phyloP scores from a whole-genome alignment of 2,329 filamentous ascomycete genomes.

The Penicillium sp. region DNA sequence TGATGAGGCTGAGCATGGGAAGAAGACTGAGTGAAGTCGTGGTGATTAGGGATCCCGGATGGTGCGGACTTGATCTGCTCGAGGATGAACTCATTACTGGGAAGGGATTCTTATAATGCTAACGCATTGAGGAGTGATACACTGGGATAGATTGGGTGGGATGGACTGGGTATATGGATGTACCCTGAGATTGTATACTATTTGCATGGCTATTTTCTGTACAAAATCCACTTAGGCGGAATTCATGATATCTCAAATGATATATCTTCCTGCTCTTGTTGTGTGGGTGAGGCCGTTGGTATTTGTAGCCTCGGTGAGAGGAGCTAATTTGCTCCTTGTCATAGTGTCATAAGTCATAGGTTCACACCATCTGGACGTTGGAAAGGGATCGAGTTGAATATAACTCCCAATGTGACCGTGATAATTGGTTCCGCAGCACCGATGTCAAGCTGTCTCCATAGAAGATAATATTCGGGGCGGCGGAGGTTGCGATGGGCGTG shows the following conservation, averaged over 20 bases:
- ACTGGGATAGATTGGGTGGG: too few relatives aligned
- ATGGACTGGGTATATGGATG: neutral
- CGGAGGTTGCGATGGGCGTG: neutral
- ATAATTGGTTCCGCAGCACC: neutral
- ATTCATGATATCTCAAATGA: neutral
- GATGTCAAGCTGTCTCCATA: neutral
- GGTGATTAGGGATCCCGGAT: neutral
- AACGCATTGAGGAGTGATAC: too few relatives aligned
- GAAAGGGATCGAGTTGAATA: too few relatives aligned
- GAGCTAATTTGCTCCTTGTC: too few relatives aligned
- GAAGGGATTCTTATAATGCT: neutral
- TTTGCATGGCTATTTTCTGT: constrained; percentile 1
- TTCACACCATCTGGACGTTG: too few relatives aligned
- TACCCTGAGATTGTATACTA: constrained; percentile 2
- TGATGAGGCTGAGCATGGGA: constrained; percentile 50
- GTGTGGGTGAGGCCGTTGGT: neutral
- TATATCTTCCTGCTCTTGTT: neutral
- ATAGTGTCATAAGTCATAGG: too few relatives aligned
- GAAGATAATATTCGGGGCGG: neutral
- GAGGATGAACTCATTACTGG: neutral
- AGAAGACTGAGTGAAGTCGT: constrained; percentile 5
- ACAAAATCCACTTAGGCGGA: neutral
- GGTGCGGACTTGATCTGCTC: neutral
- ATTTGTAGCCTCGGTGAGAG: neutral
- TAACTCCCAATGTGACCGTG: too few relatives aligned